phyloP scores from a whole-genome alignment of 208 protist species.

The Wallacemonas sp. region DNA sequence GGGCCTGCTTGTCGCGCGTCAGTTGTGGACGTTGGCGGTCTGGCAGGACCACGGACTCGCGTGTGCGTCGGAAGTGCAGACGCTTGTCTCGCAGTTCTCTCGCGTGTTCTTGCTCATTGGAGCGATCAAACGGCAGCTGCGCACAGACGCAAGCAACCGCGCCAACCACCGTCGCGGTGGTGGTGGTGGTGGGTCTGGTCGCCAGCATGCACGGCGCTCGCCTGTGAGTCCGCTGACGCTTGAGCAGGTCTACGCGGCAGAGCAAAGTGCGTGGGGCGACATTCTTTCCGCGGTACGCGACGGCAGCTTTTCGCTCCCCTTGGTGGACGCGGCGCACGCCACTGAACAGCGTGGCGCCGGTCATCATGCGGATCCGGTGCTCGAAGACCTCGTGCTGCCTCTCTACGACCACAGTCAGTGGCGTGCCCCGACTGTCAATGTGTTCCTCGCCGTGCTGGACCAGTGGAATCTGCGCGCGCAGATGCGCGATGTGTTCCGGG shows the following conservation, averaged over 20 bases:
- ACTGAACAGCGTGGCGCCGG: no score
- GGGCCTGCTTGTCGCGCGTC: not conserved
- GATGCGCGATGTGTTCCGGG: conserved; percentile 45
- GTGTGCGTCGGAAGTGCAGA: no score
- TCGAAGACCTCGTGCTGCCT: conserved; percentile 26
- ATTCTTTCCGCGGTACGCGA: conserved; percentile 9
- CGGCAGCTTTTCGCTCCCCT: conserved; percentile 2
- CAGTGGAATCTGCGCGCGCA: conserved; percentile 49
- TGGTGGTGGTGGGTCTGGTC: no score
- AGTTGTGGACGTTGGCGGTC: not conserved
- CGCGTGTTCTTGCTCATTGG: conserved; percentile 9
- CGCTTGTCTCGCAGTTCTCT: not conserved
- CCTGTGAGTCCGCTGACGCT: not conserved
- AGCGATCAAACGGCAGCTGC: not conserved
- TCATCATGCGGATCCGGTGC: not conserved
- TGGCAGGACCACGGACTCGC: no score
- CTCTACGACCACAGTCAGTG: conserved; percentile 34
- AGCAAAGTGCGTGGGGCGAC: conserved; percentile 17
- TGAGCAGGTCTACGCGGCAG: not conserved
- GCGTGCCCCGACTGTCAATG: conserved; percentile 44
- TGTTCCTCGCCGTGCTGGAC: conserved; percentile 50
- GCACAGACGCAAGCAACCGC: not conserved
- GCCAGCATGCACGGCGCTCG: no score
- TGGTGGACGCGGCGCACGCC: no score
- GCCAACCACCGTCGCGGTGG: not conserved